Conservation (phyloP, 2,329 filamentous ascomycete species). For the Aspergillus intermedius region DNA sequence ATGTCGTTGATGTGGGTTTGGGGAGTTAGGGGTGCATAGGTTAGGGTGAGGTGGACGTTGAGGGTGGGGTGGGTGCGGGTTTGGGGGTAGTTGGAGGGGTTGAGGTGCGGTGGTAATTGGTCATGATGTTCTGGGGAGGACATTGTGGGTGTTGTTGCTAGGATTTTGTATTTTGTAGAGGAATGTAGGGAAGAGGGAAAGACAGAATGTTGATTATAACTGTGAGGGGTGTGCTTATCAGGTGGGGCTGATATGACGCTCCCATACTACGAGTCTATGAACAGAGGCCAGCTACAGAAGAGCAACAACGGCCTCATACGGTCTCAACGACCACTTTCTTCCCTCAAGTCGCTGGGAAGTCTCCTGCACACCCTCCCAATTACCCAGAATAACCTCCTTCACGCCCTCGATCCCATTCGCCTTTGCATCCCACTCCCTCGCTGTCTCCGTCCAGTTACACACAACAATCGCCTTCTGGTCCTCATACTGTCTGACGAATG, state of each 20-base stretch:
- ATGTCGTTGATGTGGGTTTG: constrained; percentile 27
- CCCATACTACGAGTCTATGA: not conserved
- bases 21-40: constrained; percentile 35
- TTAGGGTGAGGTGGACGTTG: constrained; percentile 39
- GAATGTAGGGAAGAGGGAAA: too few species aligned
- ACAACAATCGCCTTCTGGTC: constrained; percentile 25
- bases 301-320: not conserved
- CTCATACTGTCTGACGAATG: constrained; percentile 44
- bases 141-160: not conserved
- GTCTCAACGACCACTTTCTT: not conserved
- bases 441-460: constrained; percentile 27
- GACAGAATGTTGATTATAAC: too few species aligned
- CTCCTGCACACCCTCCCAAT: not conserved
- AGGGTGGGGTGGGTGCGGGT: constrained; percentile 20
- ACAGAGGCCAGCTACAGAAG: not conserved
- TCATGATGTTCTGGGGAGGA: not conserved
- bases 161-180: too few species aligned
- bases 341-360: not conserved
- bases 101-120: constrained; percentile 25
- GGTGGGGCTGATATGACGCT: too few species aligned
- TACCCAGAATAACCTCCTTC: constrained; percentile 8
- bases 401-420: constrained; percentile 20
- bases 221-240: constrained; percentile 9
- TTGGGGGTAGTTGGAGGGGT: constrained; percentile 37
- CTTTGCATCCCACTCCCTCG: constrained; percentile 25